These are phyloP conservation scores for Dalbergia cochinchinensis DNA, from an alignment of 306 rosid species.

Conservation along the genomic window DNA sequence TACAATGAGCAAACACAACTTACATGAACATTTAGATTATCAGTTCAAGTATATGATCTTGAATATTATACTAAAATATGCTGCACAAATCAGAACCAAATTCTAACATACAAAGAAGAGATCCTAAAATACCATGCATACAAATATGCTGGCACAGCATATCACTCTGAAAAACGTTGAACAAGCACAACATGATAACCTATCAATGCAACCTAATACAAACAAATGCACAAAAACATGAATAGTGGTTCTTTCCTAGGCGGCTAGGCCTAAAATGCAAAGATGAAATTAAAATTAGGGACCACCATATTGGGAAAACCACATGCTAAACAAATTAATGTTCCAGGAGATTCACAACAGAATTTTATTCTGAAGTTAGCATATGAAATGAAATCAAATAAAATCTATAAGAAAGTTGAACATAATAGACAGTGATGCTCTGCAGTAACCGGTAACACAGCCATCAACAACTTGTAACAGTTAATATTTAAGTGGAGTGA, in stretches of 20 bases:
- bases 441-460: not conserved
- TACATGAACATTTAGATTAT: slow-evolving; percentile 5
- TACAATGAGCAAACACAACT: slow-evolving; percentile 5
- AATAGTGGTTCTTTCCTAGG: not conserved
- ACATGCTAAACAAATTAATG: not conserved
- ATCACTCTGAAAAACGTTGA: not conserved
- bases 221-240: not conserved
- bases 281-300: slow-evolving; percentile 5
- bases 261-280: not conserved
- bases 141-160: not conserved
- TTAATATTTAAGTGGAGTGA: not conserved
- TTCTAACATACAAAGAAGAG: not conserved
- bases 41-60: slow-evolving; percentile 16
- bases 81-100: not conserved
- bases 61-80: slow-evolving; percentile 15
- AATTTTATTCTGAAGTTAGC: slow-evolving; percentile 10
- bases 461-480: not conserved
- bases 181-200: not conserved
- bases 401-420: not conserved
- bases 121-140: slow-evolving; percentile 6
- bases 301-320: not conserved
- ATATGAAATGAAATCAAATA: slow-evolving; percentile 9
- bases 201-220: not conserved
- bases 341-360: not conserved
- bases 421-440: slow-evolving; percentile 3